Percentiles rank a stretch among this genome's conserved stretches.
These are phyloP conservation scores for Bothriochloa decipiens DNA, from an alignment of 176 grass and related monocot genomes.

Conservation along the genomic window DNA sequence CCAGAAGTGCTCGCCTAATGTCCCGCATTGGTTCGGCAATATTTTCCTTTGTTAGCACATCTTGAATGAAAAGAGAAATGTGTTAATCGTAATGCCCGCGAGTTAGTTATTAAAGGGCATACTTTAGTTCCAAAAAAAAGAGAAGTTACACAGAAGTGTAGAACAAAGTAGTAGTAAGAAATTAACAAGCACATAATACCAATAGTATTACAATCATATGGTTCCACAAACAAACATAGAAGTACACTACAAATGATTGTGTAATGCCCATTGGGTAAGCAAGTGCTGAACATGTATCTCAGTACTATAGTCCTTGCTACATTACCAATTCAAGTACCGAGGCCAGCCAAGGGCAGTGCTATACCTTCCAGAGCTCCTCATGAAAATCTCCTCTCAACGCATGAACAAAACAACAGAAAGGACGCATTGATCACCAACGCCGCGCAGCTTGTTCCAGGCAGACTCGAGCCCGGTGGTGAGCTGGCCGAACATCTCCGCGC, in stretches of 20 bases:
- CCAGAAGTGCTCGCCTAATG: constrained; percentile 93
- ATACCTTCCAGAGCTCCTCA: background rate
- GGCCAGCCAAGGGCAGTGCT: background rate
- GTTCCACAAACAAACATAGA: background rate
- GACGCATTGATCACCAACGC: constrained; percentile 48
- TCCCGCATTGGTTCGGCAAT: constrained; percentile 91
- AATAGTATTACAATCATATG: background rate
- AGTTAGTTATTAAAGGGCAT: background rate
- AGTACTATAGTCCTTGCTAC: too few species aligned
- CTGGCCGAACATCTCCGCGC: constrained; percentile 96
- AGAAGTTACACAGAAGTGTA: background rate
- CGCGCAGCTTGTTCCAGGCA: constrained; percentile 95
- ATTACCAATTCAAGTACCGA: too few species aligned
- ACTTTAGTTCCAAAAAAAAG: too few species aligned
- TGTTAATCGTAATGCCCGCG: background rate
- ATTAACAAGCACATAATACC: background rate
- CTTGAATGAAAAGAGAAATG: constrained; percentile 43
- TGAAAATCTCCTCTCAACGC: background rate
- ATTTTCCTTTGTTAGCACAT: constrained; percentile 87
- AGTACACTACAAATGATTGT: background rate
- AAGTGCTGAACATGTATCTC: background rate
- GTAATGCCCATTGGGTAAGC: too few species aligned
- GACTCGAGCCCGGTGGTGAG: constrained; percentile 90
- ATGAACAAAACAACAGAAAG: background rate
- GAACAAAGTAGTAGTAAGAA: background rate